Conservation (phyloP, 177 flowering plant species). For the Vitis hybrid region DNA sequence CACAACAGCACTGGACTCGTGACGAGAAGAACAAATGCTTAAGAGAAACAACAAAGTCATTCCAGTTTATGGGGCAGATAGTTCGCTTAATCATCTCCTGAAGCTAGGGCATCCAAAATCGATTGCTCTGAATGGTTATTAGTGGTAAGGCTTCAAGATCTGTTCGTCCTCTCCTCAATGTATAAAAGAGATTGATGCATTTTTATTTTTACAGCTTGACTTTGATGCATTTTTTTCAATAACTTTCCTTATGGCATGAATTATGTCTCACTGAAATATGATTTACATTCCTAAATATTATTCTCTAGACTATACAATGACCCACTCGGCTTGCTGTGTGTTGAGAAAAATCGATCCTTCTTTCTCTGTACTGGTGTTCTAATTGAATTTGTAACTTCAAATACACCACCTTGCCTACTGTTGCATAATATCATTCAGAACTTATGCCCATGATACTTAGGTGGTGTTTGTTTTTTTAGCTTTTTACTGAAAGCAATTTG, state of each 20-base stretch:
- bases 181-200: background rate
- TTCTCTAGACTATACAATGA: background rate
- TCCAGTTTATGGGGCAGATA: conserved; percentile 68
- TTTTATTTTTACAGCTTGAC: background rate
- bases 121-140: background rate
- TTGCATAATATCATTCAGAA: no score
- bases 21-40: conserved; percentile 83
- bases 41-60: conserved; percentile 77
- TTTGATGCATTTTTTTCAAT: no score
- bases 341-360: background rate
- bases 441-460: no score
- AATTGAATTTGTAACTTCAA: no score
- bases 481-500: no score
- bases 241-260: background rate
- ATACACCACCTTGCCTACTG: no score
- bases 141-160: background rate
- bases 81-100: conserved; percentile 72
- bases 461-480: no score
- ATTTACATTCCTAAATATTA: background rate
- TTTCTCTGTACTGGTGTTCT: background rate
- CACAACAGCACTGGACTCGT: conserved; percentile 78
- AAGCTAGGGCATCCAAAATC: background rate
- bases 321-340: background rate
- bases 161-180: background rate
- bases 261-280: background rate